These are phyloP conservation scores for Astraeus odoratus DNA, from an alignment of 768 basidiomycete species.

Conservation along the genomic window DNA sequence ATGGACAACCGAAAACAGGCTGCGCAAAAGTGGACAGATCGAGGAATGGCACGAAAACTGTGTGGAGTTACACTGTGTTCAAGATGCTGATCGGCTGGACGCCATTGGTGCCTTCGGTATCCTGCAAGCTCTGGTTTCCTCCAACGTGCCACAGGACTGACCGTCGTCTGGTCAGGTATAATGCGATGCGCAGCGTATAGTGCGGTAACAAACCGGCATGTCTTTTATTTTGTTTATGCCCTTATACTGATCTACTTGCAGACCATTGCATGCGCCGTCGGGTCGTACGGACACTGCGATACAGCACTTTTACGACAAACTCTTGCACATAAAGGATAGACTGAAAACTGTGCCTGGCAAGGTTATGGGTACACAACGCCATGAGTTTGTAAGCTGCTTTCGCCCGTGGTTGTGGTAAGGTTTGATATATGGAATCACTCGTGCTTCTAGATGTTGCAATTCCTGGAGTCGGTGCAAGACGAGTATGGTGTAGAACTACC, in stretches of 20 bases:
- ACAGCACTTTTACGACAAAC: conserved; percentile 82
- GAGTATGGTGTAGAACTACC: conserved; percentile 33
- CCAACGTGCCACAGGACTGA: background rate
- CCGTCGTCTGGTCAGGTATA: conserved; percentile 36
- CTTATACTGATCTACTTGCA: conserved; percentile 12
- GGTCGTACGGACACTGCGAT: conserved; percentile 56
- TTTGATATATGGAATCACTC: conserved; percentile 2
- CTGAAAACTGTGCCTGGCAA: conserved; percentile 76
- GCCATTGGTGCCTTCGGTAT: conserved; percentile 77
- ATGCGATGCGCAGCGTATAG: conserved; percentile 67
- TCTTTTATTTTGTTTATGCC: background rate
- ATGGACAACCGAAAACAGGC: conserved; percentile 76
- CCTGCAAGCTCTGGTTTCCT: background rate
- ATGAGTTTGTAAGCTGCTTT: conserved; percentile 51
- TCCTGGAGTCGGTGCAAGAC: conserved; percentile 50
- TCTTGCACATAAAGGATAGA: conserved; percentile 62
- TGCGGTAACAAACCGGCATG: conserved; percentile 43
- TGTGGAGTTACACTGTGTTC: conserved; percentile 73
- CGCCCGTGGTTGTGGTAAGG: background rate
- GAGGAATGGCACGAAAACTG: conserved; percentile 65
- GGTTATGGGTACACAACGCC: conserved; percentile 60
- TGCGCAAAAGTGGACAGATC: conserved; percentile 48
- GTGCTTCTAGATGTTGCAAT: conserved; percentile 50
- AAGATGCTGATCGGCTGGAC: conserved; percentile 74
- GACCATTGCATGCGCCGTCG: conserved; percentile 39